Evolutionary conservation across 2,329 filamentous ascomycete genomes (phyloP).

Genomic region (Epichloe sp.): DNA sequence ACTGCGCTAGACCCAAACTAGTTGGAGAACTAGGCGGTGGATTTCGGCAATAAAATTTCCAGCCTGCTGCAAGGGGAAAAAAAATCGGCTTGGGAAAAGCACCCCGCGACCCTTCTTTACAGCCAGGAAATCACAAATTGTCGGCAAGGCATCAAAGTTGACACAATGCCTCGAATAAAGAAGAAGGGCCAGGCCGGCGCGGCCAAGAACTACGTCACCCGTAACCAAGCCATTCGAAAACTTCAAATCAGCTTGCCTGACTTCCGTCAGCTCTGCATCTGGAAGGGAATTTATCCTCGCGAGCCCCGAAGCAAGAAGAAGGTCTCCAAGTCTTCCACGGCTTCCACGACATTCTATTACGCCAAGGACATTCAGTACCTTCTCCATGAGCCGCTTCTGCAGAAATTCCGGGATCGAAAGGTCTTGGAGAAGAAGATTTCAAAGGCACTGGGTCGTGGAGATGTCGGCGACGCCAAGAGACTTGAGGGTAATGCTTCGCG

Average conservation of each 20-base stretch:
- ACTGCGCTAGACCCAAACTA: constrained; percentile 7
- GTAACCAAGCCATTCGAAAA: constrained; percentile 94
- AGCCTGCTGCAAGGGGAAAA: constrained; percentile 10
- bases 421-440: constrained; percentile 95
- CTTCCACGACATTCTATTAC: constrained; percentile 83
- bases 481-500: constrained; percentile 76
- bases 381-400: constrained; percentile 84
- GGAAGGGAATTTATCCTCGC: constrained; percentile 97
- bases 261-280: constrained; percentile 97
- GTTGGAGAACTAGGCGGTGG: constrained; percentile 14
- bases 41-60: constrained; percentile 22
- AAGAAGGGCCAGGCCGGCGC: constrained; percentile 87
- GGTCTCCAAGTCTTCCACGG: constrained; percentile 79
- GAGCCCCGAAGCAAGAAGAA: constrained; percentile 97
- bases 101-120: constrained; percentile 19
- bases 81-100: constrained; percentile 11
- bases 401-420: constrained; percentile 96
- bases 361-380: constrained; percentile 97
- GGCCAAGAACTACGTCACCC: constrained; percentile 96
- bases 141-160: constrained; percentile 3
- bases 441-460: constrained; percentile 78
- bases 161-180: constrained; percentile 62
- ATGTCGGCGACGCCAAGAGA: constrained; percentile 76
- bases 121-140: constrained; percentile 7
- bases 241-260: constrained; percentile 94